Evolutionary conservation across 2,329 filamentous ascomycete species (phyloP).

Genomic region (Arthroderma uncinatum): DNA sequence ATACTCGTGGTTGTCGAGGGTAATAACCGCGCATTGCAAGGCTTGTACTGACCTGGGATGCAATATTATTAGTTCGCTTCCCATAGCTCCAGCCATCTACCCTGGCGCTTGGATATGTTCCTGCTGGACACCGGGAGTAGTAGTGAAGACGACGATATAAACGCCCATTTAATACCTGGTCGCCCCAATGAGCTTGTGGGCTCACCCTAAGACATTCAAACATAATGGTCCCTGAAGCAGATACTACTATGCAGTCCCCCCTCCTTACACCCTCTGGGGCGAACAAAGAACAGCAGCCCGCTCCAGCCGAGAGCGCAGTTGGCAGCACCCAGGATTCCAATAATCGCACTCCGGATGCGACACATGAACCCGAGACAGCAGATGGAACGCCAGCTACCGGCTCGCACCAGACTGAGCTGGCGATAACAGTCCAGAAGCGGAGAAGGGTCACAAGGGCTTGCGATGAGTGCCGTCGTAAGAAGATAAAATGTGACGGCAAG

Average conservation of each 20-base stretch:
- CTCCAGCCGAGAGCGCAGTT: background rate
- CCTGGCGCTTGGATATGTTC: constrained; percentile 13
- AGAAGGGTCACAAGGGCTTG: constrained; percentile 69
- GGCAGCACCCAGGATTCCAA: background rate
- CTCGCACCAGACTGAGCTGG: constrained; percentile 21
- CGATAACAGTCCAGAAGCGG: constrained; percentile 58
- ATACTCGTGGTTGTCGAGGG: background rate
- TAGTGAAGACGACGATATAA: constrained; percentile 15
- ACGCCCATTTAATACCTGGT: background rate
- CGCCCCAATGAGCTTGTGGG: constrained; percentile 13
- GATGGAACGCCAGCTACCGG: constrained; percentile 17
- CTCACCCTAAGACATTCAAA: background rate
- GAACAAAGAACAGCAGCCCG: background rate
- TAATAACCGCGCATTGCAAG: background rate
- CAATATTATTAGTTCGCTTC: background rate
- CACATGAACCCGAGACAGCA: background rate
- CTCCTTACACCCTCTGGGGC: background rate
- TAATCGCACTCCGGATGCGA: background rate
- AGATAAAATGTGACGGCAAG: constrained; percentile 80
- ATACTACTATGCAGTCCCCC: constrained; percentile 4
- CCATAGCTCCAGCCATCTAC: background rate
- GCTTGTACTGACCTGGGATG: background rate
- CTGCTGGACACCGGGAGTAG: constrained; percentile 9
- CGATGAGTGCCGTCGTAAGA: constrained; percentile 72
- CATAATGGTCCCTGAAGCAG: constrained; percentile 12